phyloP scores from a whole-genome alignment of 768 basidiomycete genomes.

The Gymnopilus dilepis region DNA sequence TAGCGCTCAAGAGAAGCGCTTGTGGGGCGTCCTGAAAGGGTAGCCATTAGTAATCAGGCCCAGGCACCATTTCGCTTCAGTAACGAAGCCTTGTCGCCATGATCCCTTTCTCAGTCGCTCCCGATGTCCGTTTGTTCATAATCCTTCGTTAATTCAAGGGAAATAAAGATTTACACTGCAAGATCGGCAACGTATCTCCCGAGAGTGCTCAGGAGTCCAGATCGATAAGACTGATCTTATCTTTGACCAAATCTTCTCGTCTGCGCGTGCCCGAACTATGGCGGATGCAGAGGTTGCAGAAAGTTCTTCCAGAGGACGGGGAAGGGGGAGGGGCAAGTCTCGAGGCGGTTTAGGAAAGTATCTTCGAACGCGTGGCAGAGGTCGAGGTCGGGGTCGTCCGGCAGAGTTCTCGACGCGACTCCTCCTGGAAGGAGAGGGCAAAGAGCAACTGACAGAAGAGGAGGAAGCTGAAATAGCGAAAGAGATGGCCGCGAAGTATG shows the following conservation, averaged over 20 bases:
- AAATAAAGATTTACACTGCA: neutral
- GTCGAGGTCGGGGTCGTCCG: conserved; percentile 61
- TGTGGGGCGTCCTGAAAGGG: neutral
- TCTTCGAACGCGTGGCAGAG: conserved; percentile 71
- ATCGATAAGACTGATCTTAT: conserved; percentile 6
- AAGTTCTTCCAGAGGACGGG: conserved; percentile 34
- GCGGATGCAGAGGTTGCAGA: conserved; percentile 16
- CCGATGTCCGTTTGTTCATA: neutral
- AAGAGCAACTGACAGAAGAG: conserved; percentile 44
- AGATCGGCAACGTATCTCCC: too few relatives aligned
- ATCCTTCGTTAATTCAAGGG: neutral
- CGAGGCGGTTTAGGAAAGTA: conserved; percentile 78
- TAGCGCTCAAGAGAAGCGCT: neutral
- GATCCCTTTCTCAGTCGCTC: neutral
- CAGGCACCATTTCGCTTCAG: neutral
- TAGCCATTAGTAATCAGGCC: neutral
- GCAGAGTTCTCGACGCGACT: conserved; percentile 70
- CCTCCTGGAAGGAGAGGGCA: conserved; percentile 62
- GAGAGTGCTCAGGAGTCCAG: neutral
- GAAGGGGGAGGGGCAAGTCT: conserved; percentile 58
- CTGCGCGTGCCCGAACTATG: conserved; percentile 5
- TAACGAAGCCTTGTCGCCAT: neutral
- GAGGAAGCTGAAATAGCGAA: conserved; percentile 54
- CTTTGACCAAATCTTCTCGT: neutral
- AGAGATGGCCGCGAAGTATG: conserved; percentile 55